Base-by-base conservation (phyloP, 495 filamentous ascomycete species). In the Neurospora sublineolata region DNA sequence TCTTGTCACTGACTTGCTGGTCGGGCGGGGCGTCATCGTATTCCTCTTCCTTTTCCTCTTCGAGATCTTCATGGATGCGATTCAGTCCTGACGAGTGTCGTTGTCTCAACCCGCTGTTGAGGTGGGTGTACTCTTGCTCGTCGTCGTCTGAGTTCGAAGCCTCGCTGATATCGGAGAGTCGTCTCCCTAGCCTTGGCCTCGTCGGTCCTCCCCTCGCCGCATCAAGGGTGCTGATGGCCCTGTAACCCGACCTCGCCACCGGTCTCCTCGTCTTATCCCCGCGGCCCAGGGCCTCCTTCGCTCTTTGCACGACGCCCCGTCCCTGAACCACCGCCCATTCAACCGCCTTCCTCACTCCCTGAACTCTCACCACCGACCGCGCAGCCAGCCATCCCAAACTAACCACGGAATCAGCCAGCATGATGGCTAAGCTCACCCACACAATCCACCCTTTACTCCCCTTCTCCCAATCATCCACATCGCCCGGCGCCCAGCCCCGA, bases 361-460 rank as follows among this genome's bases (percentile, higher is more conserved):
- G 52, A 36, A 64, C 52, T 64, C 52, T 33, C 52, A 64, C 52
- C 12, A 30, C 68, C 6, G 78, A 79, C 37, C 87, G 88, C 11
- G 91, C 71, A 7, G 93, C 84, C 33, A 99, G 84, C 83, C 93
- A 94, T 5, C 92, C 89, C 23, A 99, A 86, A 75, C 92, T 97
- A 69, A 97, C 86, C 4, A 98, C 82, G 3, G 94, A 92, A 81
- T 99, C 95, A 9, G 93, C 91, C 73, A 99, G 87, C 95, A 99
- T 99, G 73, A 99, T 96, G 1, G 95, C 93, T 38, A 99, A 80
- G 71, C 92, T 94, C 2, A 94, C 83, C 95, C 95, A 99, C 0
- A 98, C 92, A 72, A 99, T 97, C 95, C 95, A 99, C 27, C 94
- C 95, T 83, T 97, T 97, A 77, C 91, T 95, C 8, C 95, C 95